Percentiles rank a stretch among this genome's conserved stretches.
Evolutionary conservation across 2,329 filamentous ascomycete genomes (phyloP).

Genomic region (Penicillium corylophilum): DNA sequence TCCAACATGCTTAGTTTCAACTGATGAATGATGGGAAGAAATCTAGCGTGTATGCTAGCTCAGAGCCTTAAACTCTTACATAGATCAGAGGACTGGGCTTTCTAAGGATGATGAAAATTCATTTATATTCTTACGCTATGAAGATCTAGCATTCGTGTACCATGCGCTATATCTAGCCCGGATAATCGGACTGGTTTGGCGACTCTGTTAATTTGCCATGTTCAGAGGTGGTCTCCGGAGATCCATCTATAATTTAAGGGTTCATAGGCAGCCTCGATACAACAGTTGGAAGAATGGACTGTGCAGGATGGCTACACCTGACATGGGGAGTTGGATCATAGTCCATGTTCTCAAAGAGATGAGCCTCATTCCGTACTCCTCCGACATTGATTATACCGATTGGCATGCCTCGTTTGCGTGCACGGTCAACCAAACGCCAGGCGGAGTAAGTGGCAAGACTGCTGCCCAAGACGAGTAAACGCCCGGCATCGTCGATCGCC

Average conservation of each 20-base stretch:
- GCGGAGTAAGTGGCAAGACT: constrained; percentile 94
- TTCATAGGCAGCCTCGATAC: constrained; percentile 29
- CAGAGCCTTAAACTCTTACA: not conserved
- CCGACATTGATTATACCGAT: constrained; percentile 82
- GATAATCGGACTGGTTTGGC: not conserved
- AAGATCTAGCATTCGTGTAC: not conserved
- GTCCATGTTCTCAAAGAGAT: constrained; percentile 38
- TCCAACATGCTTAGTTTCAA: not conserved
- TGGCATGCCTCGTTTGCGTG: constrained; percentile 77
- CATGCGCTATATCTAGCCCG: not conserved
- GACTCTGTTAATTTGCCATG: not conserved
- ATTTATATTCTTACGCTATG: not conserved
- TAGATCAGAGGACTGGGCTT: not conserved
- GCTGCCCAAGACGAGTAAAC: constrained; percentile 78
- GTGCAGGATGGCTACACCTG: constrained; percentile 44
- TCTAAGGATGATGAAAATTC: not conserved
- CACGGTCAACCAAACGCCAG: constrained; percentile 82
- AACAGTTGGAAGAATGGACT: constrained; percentile 44
- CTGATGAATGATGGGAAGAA: not conserved
- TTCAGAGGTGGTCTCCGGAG: not conserved
- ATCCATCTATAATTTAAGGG: not conserved
- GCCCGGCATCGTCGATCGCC: constrained; percentile 73
- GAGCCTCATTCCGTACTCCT: constrained; percentile 47
- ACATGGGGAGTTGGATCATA: constrained; percentile 31
- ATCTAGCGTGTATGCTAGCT: not conserved